phyloP scores from a whole-genome alignment of 352 stramenopile species.

The Lagenidium sp. region DNA sequence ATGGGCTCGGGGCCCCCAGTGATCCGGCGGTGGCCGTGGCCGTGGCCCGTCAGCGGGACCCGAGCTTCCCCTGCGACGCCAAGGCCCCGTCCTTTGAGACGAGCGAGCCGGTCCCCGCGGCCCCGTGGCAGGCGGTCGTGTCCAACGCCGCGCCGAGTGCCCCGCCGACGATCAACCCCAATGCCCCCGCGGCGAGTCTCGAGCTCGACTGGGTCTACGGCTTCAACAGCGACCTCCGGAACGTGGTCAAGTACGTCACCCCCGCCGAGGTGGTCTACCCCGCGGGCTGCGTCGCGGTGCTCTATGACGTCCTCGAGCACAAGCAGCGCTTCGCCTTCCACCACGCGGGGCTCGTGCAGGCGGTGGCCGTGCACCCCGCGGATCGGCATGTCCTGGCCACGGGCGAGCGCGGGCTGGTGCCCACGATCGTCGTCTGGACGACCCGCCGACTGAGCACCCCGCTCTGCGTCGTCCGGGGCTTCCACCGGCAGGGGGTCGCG shows the following conservation, averaged over 20 bases:
- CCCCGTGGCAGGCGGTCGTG: conserved; percentile 59
- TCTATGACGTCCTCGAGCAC: conserved; percentile 69
- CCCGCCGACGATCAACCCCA: conserved; percentile 36
- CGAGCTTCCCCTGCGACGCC: conserved; percentile 34
- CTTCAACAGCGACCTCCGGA: conserved; percentile 62
- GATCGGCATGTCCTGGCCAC: conserved; percentile 41
- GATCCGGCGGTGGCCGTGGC: not conserved
- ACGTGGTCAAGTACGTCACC: conserved; percentile 50
- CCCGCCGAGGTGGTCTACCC: conserved; percentile 54
- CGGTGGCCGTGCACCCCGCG: conserved; percentile 43
- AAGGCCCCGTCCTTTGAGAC: conserved; percentile 27
- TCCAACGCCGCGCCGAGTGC: conserved; percentile 47
- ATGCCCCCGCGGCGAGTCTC: conserved; percentile 44
- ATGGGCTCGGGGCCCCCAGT: not conserved
- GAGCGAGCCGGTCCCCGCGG: conserved; percentile 14
- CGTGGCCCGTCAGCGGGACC: conserved; percentile 25
- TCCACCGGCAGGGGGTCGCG: conserved; percentile 51
- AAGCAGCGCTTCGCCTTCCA: conserved; percentile 57
- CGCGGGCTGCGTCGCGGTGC: conserved; percentile 40
- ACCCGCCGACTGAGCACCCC: conserved; percentile 23
- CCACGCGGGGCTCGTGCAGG: conserved; percentile 52
- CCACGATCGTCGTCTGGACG: conserved; percentile 68
- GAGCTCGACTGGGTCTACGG: conserved; percentile 76
- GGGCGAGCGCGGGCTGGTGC: conserved; percentile 39
- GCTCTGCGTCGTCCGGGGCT: conserved; percentile 53